Evolutionary conservation across 495 filamentous ascomycete species (phyloP), one percentile per base, ranked within the genome.

Genomic region (Pyrenopolyporus hunteri): DNA sequence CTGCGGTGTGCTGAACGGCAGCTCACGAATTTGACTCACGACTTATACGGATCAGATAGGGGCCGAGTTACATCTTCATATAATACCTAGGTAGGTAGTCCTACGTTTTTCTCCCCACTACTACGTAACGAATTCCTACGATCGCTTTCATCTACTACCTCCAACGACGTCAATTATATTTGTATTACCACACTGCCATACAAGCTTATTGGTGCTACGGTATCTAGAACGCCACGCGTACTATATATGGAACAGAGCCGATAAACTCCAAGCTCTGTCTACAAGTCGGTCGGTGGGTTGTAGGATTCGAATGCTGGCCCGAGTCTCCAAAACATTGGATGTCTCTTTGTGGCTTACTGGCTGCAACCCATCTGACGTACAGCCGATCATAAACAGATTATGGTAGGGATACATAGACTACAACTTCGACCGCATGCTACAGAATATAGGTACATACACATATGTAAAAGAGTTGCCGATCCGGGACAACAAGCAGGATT

Each of bases 301-400:
- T 32, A 60, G 63, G 63, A 66, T 66, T 44, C 6, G 1, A 36
- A 60, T 57, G 46, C 56, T 46, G 10, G 40, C 29, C 40, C 39
- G 40, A 46, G n/a, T 47, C 47, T 59, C 29, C 37, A 44, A 48
- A 40, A 52, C 26, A 51, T n/a, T n/a, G n/a, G n/a, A n/a, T 50
- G 23, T 57, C 45, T 56, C 35, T 52, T 43, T 26, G 31, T 14
- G 37, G 57, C 55, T 53, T 52, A 60, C 52, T 59, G 36, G 29
- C 48, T 55, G 45, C 32, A 63, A 63, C 52, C 51, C 28, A 45
- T 63, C 59, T 49, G 28, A 49, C 49, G 48, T 46, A 39, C 43
- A 40, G 36, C 20, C 25, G 33, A 44, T 33, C 22, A 59, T 16
- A 51, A 37, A 39, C 40, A 50, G 43, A 45, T 25, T 43, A 16